These are phyloP conservation scores for Lepidium africanum DNA, from an alignment of 345 rosid genomes.

Conservation along the genomic window DNA sequence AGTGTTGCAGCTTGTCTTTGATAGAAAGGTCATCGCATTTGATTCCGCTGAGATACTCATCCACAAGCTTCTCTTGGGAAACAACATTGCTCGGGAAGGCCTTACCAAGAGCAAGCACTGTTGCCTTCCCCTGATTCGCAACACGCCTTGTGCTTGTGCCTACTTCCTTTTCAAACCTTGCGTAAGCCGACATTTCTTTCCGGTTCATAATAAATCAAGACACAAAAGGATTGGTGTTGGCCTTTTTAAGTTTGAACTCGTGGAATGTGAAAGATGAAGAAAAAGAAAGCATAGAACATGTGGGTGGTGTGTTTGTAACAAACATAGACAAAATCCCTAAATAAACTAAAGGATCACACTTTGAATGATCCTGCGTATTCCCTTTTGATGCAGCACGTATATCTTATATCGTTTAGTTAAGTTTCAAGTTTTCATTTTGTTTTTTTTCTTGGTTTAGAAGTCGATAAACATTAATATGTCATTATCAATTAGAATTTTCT, in stretches of 20 bases:
- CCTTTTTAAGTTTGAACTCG: neutral
- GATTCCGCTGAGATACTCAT: conserved; percentile 72
- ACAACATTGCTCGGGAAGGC: conserved; percentile 76
- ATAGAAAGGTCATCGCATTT: conserved; percentile 61
- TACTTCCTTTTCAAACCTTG: conserved; percentile 1
- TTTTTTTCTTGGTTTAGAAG: too few relatives aligned
- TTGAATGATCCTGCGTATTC: neutral
- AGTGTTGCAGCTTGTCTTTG: conserved; percentile 71
- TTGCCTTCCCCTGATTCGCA: conserved; percentile 70
- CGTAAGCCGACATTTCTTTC: conserved; percentile 33
- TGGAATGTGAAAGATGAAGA: neutral
- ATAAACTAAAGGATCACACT: conserved; percentile 6
- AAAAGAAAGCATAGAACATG: conserved; percentile 5
- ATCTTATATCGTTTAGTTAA: too few relatives aligned
- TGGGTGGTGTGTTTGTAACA: conserved; percentile 24
- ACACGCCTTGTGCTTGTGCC: conserved; percentile 23
- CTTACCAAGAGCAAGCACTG: conserved; percentile 83
- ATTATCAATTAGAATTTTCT: too few relatives aligned
- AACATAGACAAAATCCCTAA: conserved; percentile 18
- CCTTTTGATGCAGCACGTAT: neutral
- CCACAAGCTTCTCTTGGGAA: conserved; percentile 79
- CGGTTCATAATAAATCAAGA: neutral
- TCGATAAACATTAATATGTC: too few relatives aligned
- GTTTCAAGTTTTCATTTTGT: too few relatives aligned
- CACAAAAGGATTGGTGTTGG: neutral